Evolutionary conservation across 1,139 yeast genomes (phyloP).

Genomic region (Suhomyces taliae): DNA sequence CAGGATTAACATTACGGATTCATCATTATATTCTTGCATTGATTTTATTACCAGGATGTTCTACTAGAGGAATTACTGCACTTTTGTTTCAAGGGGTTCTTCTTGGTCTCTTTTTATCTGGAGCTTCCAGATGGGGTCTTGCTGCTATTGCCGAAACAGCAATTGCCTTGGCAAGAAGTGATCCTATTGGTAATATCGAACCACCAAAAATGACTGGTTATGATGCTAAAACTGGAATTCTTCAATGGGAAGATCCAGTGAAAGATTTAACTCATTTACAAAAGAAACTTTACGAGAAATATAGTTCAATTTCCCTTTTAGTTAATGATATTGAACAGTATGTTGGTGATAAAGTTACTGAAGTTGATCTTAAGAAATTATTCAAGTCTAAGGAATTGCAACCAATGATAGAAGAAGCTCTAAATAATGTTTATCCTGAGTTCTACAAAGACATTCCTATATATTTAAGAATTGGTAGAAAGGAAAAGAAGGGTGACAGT

Average conservation of each 20-base stretch:
- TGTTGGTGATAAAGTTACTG: constrained; percentile 49
- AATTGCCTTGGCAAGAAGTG: constrained; percentile 66
- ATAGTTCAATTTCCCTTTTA: constrained; percentile 59
- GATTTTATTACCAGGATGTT: constrained; percentile 80
- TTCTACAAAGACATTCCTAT: constrained; percentile 38
- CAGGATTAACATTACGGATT: constrained; percentile 72
- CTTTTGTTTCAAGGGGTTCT: constrained; percentile 79
- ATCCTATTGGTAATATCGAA: constrained; percentile 61
- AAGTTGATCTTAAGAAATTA: constrained; percentile 42
- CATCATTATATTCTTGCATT: constrained; percentile 90
- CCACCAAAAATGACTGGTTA: constrained; percentile 56
- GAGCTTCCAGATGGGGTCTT: constrained; percentile 90
- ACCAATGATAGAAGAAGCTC: constrained; percentile 9
- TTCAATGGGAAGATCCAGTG: constrained; percentile 32
- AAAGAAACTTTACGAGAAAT: constrained; percentile 11
- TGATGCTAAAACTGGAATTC: constrained; percentile 30
- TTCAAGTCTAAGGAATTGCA: constrained; percentile 30
- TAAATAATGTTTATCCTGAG: constrained; percentile 21
- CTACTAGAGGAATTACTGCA: constrained; percentile 72
- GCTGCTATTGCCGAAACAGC: constrained; percentile 86
- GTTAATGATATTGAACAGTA: constrained; percentile 79
- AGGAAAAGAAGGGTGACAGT: constrained; percentile 37
- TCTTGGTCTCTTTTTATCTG: constrained; percentile 77
- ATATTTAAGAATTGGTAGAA: constrained; percentile 56
- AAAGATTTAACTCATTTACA: constrained; percentile 6